Conservation (phyloP, 345 rosid species). For the Salix purpurea region DNA sequence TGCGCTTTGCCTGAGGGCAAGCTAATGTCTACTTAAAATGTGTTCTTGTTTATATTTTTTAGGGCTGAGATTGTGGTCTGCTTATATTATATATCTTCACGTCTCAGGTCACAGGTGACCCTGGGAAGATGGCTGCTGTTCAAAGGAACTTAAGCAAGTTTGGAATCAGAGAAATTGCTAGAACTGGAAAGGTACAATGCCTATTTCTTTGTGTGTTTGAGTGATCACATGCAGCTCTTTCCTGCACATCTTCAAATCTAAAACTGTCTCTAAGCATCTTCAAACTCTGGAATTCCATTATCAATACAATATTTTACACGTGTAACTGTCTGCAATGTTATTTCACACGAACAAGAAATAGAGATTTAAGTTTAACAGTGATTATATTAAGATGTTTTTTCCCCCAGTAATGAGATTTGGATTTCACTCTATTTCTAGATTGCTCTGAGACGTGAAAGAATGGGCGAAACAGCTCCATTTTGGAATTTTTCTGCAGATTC, state of each 20-base stretch:
- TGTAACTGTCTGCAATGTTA: not conserved
- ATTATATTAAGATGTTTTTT: not conserved
- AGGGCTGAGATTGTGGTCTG: not conserved
- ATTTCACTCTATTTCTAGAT: constrained; percentile 38
- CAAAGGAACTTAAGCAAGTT: constrained; percentile 79
- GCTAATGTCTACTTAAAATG: not conserved
- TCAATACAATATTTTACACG: not conserved
- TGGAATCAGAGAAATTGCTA: constrained; percentile 76
- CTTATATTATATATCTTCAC: not conserved
- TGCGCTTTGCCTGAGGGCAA: not conserved
- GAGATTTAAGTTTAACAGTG: not conserved
- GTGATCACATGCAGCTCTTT: not conserved
- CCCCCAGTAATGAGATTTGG: not conserved
- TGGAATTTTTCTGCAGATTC: constrained; percentile 76
- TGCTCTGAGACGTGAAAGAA: constrained; percentile 77
- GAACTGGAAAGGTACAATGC: constrained; percentile 61
- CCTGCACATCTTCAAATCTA: not conserved
- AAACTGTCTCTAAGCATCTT: not conserved
- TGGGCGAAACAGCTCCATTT: constrained; percentile 79
- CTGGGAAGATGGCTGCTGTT: constrained; percentile 89
- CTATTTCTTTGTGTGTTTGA: not conserved
- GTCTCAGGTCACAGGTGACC: constrained; percentile 86
- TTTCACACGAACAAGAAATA: not conserved
- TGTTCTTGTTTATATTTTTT: not conserved
- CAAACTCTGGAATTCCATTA: not conserved